Evolutionary conservation across 306 rosid genomes (phyloP).

Genomic region (Senna siamea): DNA sequence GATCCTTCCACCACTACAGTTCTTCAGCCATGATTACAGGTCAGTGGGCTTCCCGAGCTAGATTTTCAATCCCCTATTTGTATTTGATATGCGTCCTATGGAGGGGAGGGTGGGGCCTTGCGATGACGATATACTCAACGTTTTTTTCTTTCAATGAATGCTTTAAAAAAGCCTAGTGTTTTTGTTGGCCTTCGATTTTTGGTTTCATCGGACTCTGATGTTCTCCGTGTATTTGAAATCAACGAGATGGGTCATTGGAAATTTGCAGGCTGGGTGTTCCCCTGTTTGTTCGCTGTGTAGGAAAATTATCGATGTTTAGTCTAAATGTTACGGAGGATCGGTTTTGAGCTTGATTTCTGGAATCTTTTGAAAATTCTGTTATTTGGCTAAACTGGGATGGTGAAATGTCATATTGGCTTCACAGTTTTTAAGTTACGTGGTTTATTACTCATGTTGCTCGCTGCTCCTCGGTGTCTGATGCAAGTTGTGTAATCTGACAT

Average conservation of each 20-base stretch:
- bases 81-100: slow-evolving; percentile 13
- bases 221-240: slow-evolving; percentile 27
- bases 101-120: background rate
- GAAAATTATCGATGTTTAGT: background rate
- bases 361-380: slow-evolving; percentile 11
- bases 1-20: slow-evolving; percentile 43
- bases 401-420: too few species aligned
- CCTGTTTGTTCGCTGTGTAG: slow-evolving; percentile 10
- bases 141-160: background rate
- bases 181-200: background rate
- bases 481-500: background rate
- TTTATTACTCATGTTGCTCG: background rate
- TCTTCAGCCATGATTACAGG: slow-evolving; percentile 77
- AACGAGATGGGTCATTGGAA: slow-evolving; percentile 34
- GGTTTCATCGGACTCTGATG: slow-evolving; percentile 25
- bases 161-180: slow-evolving; percentile 1
- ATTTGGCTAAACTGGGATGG: slow-evolving; percentile 12
- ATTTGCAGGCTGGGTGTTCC: slow-evolving; percentile 31
- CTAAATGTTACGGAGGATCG: slow-evolving; percentile 5
- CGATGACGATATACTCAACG: background rate
- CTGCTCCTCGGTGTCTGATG: background rate
- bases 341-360: slow-evolving; percentile 33
- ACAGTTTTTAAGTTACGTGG: background rate
- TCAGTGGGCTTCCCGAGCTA: slow-evolving; percentile 36
- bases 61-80: slow-evolving; percentile 26